These are phyloP conservation scores for Aspergillus awamori DNA, from an alignment of 2,329 filamentous ascomycete species.

Conservation along the genomic window DNA sequence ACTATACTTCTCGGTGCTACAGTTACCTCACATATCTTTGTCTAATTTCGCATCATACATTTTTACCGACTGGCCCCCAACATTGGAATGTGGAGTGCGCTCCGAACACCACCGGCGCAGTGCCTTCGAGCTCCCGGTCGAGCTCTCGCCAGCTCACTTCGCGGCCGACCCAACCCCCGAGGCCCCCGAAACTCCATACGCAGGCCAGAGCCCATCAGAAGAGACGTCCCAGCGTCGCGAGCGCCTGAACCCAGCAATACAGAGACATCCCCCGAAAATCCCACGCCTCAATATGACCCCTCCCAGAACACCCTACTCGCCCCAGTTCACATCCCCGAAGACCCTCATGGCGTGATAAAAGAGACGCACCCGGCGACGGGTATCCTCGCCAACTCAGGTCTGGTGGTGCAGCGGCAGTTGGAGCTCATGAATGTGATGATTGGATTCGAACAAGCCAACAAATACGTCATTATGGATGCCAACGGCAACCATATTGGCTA, in stretches of 20 bases:
- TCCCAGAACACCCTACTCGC: slow-evolving; percentile 56
- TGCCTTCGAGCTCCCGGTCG: slow-evolving; percentile 26
- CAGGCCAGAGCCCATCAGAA: slow-evolving; percentile 28
- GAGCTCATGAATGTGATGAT: slow-evolving; percentile 69
- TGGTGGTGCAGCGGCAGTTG: slow-evolving; percentile 65
- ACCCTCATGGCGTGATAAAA: slow-evolving; percentile 62
- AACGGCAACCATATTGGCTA: slow-evolving; percentile 66
- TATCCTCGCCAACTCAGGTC: slow-evolving; percentile 62
- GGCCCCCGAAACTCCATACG: slow-evolving; percentile 36
- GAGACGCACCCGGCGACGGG: slow-evolving; percentile 60
- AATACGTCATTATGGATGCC: slow-evolving; percentile 67
- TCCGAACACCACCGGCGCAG: slow-evolving; percentile 26
- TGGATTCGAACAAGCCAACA: slow-evolving; percentile 68
- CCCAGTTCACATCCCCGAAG: slow-evolving; percentile 64
- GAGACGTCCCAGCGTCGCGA: slow-evolving; percentile 10
- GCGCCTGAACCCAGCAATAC: slow-evolving; percentile 14
- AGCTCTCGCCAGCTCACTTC: slow-evolving; percentile 32
- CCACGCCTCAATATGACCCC: slow-evolving; percentile 44
- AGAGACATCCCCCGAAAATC: slow-evolving; percentile 37
- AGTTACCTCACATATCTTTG: neutral
- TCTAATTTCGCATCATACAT: too few species aligned
- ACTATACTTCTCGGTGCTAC: neutral
- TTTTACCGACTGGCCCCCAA: neutral
- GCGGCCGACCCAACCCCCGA: slow-evolving; percentile 28
- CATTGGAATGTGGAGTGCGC: slow-evolving; percentile 34